A percentile compares a stretch with the other conserved stretches of the same genome.
phyloP scores from a whole-genome alignment of 2,329 filamentous ascomycete genomes.

The Phyllosticta citrichinensis region DNA sequence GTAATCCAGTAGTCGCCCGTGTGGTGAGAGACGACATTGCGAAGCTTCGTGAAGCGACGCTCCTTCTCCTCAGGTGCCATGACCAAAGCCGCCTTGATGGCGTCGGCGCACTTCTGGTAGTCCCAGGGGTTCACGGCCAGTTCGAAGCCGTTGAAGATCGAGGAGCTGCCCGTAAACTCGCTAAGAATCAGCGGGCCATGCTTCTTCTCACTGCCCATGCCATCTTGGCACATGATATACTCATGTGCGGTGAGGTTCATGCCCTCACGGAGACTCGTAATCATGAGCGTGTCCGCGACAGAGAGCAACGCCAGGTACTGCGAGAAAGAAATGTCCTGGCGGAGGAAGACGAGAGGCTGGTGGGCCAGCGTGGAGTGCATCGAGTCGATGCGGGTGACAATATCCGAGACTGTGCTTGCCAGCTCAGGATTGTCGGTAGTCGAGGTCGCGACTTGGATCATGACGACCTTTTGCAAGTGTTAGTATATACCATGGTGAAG shows the following conservation, averaged over 20 bases:
- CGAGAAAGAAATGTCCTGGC: slow-evolving; percentile 86
- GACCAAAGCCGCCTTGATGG: slow-evolving; percentile 72
- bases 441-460: slow-evolving; percentile 90
- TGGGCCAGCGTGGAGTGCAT: slow-evolving; percentile 84
- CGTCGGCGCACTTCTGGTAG: slow-evolving; percentile 76
- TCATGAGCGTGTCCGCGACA: slow-evolving; percentile 84
- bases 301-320: slow-evolving; percentile 89
- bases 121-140: slow-evolving; percentile 93
- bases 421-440: slow-evolving; percentile 81
- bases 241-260: slow-evolving; percentile 97
- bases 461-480: slow-evolving; percentile 50
- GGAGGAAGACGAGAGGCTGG: slow-evolving; percentile 84
- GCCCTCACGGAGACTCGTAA: slow-evolving; percentile 88
- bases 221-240: slow-evolving; percentile 88
- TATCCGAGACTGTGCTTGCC: slow-evolving; percentile 81
- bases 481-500: slow-evolving; percentile 4
- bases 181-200: slow-evolving; percentile 84
- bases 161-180: slow-evolving; percentile 88
- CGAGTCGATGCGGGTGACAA: slow-evolving; percentile 89
- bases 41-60: slow-evolving; percentile 62
- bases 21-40: slow-evolving; percentile 64
- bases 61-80: slow-evolving; percentile 69
- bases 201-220: slow-evolving; percentile 60
- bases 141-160: slow-evolving; percentile 70
- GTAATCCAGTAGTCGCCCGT: slow-evolving; percentile 81